phyloP scores from a whole-genome alignment of 805 yeast genomes.

The Kluyveromyces nonfermentans region DNA sequence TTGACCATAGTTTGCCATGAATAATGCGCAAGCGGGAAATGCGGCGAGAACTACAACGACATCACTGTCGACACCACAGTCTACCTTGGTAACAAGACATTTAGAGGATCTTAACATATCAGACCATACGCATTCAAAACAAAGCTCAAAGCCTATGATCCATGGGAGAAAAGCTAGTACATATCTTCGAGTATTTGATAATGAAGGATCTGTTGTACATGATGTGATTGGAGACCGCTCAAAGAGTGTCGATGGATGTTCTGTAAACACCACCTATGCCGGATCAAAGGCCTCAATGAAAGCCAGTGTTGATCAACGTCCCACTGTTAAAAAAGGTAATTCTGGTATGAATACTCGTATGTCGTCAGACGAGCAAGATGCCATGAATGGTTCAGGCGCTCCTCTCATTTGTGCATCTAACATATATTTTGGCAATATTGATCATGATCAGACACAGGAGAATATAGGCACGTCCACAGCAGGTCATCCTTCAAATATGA shows the following conservation, averaged over 20 bases:
- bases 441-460: not conserved
- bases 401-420: constrained; percentile 1
- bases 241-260: not conserved
- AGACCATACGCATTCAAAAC: constrained; percentile 11
- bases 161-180: constrained; percentile 30
- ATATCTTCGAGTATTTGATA: constrained; percentile 26
- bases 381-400: not conserved
- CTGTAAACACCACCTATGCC: not conserved
- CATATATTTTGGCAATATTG: not conserved
- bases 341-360: not conserved
- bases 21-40: not conserved
- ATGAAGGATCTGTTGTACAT: constrained; percentile 13
- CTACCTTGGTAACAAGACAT: constrained; percentile 8
- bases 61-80: not conserved
- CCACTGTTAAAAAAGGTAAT: not conserved
- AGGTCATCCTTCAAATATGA: not conserved
- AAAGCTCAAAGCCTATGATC: constrained; percentile 14
- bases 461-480: not conserved
- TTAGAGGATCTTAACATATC: constrained; percentile 21
- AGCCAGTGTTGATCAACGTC: constrained; percentile 2
- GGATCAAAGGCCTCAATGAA: constrained; percentile 1
- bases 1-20: not conserved
- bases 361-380: not conserved
- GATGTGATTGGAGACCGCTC: constrained; percentile 1
- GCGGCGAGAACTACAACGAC: not conserved